Conservation (phyloP, 192 early-diverging fungal genomes). For the Dispira simplex region DNA sequence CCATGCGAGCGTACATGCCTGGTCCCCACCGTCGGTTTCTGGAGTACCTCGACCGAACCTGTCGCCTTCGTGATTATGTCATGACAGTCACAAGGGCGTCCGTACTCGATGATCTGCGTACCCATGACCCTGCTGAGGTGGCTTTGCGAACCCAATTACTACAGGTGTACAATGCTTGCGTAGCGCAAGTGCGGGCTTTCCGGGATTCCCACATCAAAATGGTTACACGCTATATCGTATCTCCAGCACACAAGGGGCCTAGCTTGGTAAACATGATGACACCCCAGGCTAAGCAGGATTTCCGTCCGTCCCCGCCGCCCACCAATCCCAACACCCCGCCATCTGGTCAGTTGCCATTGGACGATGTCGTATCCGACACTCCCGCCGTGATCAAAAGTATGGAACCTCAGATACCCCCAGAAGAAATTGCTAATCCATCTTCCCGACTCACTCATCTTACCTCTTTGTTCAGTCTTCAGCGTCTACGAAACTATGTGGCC, state of each 20-base stretch:
- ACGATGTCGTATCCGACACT: neutral
- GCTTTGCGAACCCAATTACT: slow-evolving; percentile 27
- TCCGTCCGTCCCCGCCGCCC: slow-evolving; percentile 13
- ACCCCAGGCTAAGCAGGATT: slow-evolving; percentile 15
- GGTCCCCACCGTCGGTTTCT: slow-evolving; percentile 76
- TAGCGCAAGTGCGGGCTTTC: slow-evolving; percentile 72
- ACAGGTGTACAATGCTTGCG: slow-evolving; percentile 64
- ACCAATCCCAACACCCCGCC: neutral
- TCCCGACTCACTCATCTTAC: too few species aligned
- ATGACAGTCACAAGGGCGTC: neutral
- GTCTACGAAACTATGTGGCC: too few species aligned
- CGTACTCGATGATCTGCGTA: neutral
- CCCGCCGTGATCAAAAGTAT: neutral
- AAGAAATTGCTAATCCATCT: neutral
- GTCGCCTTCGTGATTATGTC: slow-evolving; percentile 55
- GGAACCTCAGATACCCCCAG: neutral
- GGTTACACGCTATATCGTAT: slow-evolving; percentile 78
- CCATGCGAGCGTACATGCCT: slow-evolving; percentile 91
- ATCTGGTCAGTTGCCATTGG: neutral
- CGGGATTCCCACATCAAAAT: slow-evolving; percentile 86
- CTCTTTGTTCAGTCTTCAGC: too few species aligned
- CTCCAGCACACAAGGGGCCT: slow-evolving; percentile 57
- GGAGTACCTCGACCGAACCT: slow-evolving; percentile 45
- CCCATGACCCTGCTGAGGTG: neutral
- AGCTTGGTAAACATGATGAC: slow-evolving; percentile 32